Percentiles rank a stretch among this genome's conserved stretches.
Conservation (phyloP, 2,329 filamentous ascomycete genomes). For the Pseudocercospora vitis region DNA sequence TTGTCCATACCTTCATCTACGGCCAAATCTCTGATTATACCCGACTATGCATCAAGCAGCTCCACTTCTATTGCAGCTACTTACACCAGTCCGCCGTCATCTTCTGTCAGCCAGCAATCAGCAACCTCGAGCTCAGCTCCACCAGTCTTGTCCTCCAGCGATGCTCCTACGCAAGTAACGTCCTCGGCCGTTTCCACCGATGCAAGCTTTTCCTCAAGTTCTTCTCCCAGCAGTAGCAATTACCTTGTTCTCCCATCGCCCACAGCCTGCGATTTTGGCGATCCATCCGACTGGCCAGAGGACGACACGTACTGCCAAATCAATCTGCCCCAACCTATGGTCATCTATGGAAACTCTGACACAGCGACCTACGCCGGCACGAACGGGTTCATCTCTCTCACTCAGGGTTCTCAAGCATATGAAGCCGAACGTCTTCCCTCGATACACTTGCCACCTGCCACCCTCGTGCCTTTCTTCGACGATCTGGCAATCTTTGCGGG, state of each 20-base stretch:
- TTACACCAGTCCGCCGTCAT: not conserved
- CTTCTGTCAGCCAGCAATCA: not conserved
- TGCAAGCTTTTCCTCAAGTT: too few relatives aligned
- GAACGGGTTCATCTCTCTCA: slow-evolving; percentile 37
- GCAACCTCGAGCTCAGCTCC: too few relatives aligned
- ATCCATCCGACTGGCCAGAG: slow-evolving; percentile 30
- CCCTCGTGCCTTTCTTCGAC: slow-evolving; percentile 37
- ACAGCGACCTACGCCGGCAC: slow-evolving; percentile 31
- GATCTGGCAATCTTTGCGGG: slow-evolving; percentile 34
- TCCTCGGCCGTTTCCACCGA: too few relatives aligned
- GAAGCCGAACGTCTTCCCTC: slow-evolving; percentile 28
- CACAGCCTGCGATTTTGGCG: slow-evolving; percentile 37
- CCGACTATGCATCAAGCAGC: too few relatives aligned
- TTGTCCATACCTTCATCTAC: too few relatives aligned
- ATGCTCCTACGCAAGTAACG: too few relatives aligned
- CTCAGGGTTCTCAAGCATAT: slow-evolving; percentile 31
- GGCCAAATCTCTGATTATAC: too few relatives aligned
- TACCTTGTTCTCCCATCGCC: slow-evolving; percentile 34
- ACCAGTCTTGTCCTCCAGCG: too few relatives aligned
- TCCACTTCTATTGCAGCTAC: not conserved
- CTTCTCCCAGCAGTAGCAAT: slow-evolving; percentile 12
- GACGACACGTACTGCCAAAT: slow-evolving; percentile 39
- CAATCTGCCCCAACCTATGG: slow-evolving; percentile 33
- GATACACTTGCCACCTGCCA: slow-evolving; percentile 29
- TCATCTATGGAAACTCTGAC: slow-evolving; percentile 27